Evolutionary conservation across 345 rosid species (phyloP), one percentile per base, ranked within the genome.

Genomic region (Chamaenerion angustifolium): DNA sequence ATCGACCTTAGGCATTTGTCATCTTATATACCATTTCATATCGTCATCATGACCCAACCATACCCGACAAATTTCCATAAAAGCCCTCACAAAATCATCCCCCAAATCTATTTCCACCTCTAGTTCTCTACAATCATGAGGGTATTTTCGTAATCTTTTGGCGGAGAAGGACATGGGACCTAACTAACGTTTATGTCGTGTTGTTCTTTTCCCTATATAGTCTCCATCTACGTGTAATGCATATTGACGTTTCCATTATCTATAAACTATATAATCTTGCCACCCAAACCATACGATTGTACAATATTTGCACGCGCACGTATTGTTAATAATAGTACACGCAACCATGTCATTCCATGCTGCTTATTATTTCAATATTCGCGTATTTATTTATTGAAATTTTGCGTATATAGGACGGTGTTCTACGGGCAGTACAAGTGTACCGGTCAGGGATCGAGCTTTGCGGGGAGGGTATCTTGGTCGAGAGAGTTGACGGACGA

Each of bases 351-450:
- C 25, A 21, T 21, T 21, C 4, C 4, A 21, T 21, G 25, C 25
- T 21, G 25, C 1, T 21, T 21, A 21, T 2, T 21, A 21, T 21
- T 21, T 21, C 7, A 7, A 16, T 15, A 15, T 9, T 14, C 10
- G 18, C 18, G 50, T 47, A 27, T 17, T 4, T 17, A 13, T 48
- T 63, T 54, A 12, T 52, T 13, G 55, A 8, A 7, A 31, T 0
- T 7, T 1, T 5, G 10, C 37, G 1, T 31, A 31, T 86, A 31
- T 86, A 90, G 98, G 96, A 92, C 98, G 11, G 98, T 92, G 54
- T 92, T 76, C 58, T 92, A 86, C 61, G 98, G 98, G 42, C 95
- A 92, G 50, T 87, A 92, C 72, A 92, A 86, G 63, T 92, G 98
- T 72, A 80, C 67, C 0, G 98, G 98, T 42, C 64, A 80, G 47